Percentiles rank a stretch among this genome's conserved stretches.
phyloP scores from a whole-genome alignment of 345 rosid species.

The Moricandia moricandioides region DNA sequence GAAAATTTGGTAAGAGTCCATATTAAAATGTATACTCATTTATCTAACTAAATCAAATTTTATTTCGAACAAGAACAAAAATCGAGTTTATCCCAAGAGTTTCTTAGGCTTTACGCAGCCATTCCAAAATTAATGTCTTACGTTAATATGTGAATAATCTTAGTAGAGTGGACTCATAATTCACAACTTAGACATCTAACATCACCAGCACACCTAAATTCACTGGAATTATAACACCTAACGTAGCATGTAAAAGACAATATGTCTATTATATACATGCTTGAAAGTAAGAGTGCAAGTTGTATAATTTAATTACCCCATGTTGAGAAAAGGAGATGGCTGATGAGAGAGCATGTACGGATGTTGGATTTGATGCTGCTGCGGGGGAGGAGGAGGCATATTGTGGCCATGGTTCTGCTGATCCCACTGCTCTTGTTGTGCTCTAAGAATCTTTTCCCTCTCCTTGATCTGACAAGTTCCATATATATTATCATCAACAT shows the following conservation, averaged over 20 bases:
- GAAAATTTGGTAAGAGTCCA: not conserved
- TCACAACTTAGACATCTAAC: constrained; percentile 5
- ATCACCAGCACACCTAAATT: not conserved
- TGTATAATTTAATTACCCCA: constrained; percentile 42
- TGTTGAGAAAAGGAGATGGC: constrained; percentile 53
- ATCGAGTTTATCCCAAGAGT: not conserved
- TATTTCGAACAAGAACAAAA: not conserved
- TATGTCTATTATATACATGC: not conserved
- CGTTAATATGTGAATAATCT: not conserved
- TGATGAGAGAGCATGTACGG: constrained; percentile 50
- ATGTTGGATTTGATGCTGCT: constrained; percentile 51
- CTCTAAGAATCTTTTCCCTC: constrained; percentile 50
- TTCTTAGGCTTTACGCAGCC: not conserved
- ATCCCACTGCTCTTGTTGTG: constrained; percentile 56
- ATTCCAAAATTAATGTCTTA: not conserved
- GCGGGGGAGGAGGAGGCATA: constrained; percentile 44
- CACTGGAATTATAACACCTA: not conserved
- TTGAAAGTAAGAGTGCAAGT: not conserved
- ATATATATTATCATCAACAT: not conserved
- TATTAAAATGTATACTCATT: not conserved
- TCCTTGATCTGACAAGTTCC: constrained; percentile 51
- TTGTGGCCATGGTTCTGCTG: constrained; percentile 48
- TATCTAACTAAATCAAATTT: not conserved
- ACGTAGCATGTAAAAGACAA: not conserved
- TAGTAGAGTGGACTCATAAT: not conserved